phyloP scores from a whole-genome alignment of 192 early-diverging fungal genomes.

The Coemansia sp. region DNA sequence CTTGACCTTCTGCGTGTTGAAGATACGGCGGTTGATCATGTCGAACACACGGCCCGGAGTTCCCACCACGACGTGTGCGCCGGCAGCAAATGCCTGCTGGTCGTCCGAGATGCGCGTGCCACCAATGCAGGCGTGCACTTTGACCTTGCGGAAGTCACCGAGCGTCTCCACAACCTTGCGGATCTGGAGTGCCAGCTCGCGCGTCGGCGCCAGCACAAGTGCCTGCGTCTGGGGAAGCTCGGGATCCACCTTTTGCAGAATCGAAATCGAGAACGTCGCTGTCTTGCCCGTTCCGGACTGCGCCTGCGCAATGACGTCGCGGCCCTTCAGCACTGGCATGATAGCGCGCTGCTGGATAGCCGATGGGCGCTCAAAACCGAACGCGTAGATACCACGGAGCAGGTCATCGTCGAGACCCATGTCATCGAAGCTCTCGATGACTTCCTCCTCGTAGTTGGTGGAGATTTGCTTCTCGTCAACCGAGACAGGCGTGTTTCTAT shows the following conservation, averaged over 20 bases:
- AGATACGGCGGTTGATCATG: slow-evolving; percentile 92
- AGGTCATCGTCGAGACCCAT: slow-evolving; percentile 89
- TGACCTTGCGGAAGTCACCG: slow-evolving; percentile 93
- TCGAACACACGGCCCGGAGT: slow-evolving; percentile 98
- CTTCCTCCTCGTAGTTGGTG: slow-evolving; percentile 95
- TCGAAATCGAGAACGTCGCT: slow-evolving; percentile 99
- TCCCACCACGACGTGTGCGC: slow-evolving; percentile 93
- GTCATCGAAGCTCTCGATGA: slow-evolving; percentile 94
- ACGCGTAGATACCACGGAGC: slow-evolving; percentile 97
- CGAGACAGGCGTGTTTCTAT: slow-evolving; percentile 24
- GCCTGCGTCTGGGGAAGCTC: slow-evolving; percentile 82
- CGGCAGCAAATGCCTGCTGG: slow-evolving; percentile 71
- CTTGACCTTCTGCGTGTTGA: slow-evolving; percentile 84
- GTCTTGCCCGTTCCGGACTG: slow-evolving; percentile 99
- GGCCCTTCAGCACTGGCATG: slow-evolving; percentile 88
- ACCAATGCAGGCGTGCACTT: slow-evolving; percentile 96
- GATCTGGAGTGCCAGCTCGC: slow-evolving; percentile 98
- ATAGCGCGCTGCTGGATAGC: slow-evolving; percentile 97
- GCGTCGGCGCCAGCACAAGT: slow-evolving; percentile 94
- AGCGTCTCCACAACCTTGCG: slow-evolving; percentile 93
- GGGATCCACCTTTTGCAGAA: slow-evolving; percentile 90
- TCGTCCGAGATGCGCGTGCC: slow-evolving; percentile 94
- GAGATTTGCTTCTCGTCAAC: slow-evolving; percentile 53
- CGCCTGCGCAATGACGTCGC: slow-evolving; percentile 99
- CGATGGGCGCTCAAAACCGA: slow-evolving; percentile 97